These are phyloP conservation scores for Neurospora discreta DNA, from an alignment of 495 filamentous ascomycete species.

Conservation along the genomic window DNA sequence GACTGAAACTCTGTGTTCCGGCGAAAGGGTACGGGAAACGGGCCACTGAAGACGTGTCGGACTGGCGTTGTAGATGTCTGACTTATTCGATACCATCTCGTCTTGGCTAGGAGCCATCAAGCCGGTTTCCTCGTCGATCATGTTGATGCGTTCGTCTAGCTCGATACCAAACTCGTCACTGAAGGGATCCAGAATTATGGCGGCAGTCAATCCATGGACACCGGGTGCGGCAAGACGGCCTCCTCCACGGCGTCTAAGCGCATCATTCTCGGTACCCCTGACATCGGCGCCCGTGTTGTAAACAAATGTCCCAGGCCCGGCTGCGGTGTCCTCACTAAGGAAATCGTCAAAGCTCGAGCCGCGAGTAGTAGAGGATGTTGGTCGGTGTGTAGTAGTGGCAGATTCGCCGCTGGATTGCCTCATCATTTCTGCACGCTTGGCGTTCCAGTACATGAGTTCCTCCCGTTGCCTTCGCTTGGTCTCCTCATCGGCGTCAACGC, in stretches of 20 bases:
- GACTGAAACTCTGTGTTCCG: slow-evolving; percentile 8
- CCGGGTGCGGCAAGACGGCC: slow-evolving; percentile 14
- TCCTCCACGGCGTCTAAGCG: slow-evolving; percentile 33
- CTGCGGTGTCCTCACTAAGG: slow-evolving; percentile 29
- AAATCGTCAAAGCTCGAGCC: slow-evolving; percentile 45
- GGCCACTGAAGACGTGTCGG: slow-evolving; percentile 19
- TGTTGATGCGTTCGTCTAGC: slow-evolving; percentile 28
- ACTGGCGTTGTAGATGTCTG: slow-evolving; percentile 43
- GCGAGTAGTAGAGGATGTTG: slow-evolving; percentile 1
- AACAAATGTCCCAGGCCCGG: slow-evolving; percentile 38
- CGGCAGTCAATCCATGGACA: slow-evolving; percentile 37
- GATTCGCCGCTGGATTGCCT: slow-evolving; percentile 17
- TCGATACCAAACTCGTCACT: slow-evolving; percentile 45
- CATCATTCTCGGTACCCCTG: slow-evolving; percentile 21
- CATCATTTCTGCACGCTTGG: slow-evolving; percentile 27
- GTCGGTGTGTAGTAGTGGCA: not conserved
- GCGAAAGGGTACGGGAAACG: slow-evolving; percentile 11
- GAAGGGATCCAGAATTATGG: slow-evolving; percentile 49
- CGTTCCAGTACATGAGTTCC: slow-evolving; percentile 63
- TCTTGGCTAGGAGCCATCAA: slow-evolving; percentile 30
- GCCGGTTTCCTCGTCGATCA: slow-evolving; percentile 14
- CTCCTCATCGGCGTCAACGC: slow-evolving; percentile 58
- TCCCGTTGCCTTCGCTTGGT: slow-evolving; percentile 54
- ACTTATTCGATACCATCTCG: slow-evolving; percentile 24
- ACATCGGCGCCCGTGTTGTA: slow-evolving; percentile 37